Percentiles rank a stretch among this genome's conserved stretches.
Evolutionary conservation across 306 rosid genomes (phyloP).

Genomic region (Prinsepia uniflora): DNA sequence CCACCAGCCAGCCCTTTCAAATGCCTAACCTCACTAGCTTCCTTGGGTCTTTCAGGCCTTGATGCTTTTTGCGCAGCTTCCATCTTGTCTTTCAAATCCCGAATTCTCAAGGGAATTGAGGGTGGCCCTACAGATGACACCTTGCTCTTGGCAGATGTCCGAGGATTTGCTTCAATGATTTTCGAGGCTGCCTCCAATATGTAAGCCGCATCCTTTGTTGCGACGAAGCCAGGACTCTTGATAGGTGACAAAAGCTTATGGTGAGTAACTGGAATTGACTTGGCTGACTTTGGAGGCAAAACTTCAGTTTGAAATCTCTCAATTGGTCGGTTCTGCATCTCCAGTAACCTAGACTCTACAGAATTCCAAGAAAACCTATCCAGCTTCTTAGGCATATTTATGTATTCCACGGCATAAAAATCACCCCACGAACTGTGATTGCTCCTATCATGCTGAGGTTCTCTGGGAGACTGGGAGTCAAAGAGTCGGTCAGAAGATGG

Average conservation of each 20-base stretch:
- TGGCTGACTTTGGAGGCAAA: constrained; percentile 86
- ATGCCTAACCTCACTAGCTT: constrained; percentile 21
- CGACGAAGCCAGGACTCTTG: constrained; percentile 59
- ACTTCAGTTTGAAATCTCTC: constrained; percentile 81
- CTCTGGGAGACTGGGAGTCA: constrained; percentile 42
- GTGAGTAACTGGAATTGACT: constrained; percentile 77
- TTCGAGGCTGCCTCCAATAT: constrained; percentile 89
- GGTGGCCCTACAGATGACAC: constrained; percentile 44
- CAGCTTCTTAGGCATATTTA: constrained; percentile 40
- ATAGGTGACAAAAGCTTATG: constrained; percentile 84
- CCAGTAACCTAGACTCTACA: constrained; percentile 43
- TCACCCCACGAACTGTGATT: constrained; percentile 35
- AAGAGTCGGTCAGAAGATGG: constrained; percentile 35
- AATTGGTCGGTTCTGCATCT: constrained; percentile 41
- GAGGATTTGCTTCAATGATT: constrained; percentile 82
- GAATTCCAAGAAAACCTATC: constrained; percentile 52
- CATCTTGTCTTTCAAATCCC: constrained; percentile 67
- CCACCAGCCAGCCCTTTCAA: constrained; percentile 37
- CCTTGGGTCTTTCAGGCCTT: constrained; percentile 29
- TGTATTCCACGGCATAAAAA: constrained; percentile 32
- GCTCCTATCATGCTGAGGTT: constrained; percentile 41
- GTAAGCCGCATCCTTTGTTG: constrained; percentile 51
- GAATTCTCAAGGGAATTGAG: constrained; percentile 71
- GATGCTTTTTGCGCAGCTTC: constrained; percentile 65
- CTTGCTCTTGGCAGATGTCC: constrained; percentile 44